A percentile compares a stretch with the other conserved stretches of the same genome.
Conservation (phyloP, 345 rosid genomes). For the Abelmoschus esculentus region DNA sequence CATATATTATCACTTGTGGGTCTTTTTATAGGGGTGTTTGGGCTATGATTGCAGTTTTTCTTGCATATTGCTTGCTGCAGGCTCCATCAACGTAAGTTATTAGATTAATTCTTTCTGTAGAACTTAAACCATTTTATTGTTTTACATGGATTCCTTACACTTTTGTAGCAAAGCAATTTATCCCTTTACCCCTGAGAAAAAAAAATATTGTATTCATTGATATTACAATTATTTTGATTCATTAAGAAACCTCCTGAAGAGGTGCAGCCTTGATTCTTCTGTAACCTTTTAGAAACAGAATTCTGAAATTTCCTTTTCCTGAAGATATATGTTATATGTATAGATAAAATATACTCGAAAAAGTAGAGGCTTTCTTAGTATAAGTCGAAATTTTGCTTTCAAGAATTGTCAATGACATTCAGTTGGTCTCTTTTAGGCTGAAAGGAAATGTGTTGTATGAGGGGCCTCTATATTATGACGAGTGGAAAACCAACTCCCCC, state of each 20-base stretch:
- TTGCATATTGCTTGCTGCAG: conserved; percentile 92
- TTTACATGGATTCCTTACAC: neutral
- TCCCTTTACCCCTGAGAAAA: neutral
- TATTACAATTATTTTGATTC: neutral
- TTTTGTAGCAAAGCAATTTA: neutral
- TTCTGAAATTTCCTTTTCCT: neutral
- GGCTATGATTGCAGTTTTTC: conserved; percentile 99
- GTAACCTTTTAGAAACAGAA: neutral
- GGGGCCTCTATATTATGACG: neutral
- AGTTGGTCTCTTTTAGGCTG: neutral
- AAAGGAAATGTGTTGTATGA: neutral
- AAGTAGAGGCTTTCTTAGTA: neutral
- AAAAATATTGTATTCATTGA: neutral
- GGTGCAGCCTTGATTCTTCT: neutral
- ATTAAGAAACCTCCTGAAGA: neutral
- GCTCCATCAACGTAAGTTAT: conserved; percentile 91
- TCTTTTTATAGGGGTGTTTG: conserved; percentile 71
- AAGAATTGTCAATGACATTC: neutral
- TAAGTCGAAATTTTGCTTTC: neutral
- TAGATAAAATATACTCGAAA: neutral
- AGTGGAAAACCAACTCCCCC: neutral
- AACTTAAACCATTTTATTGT: neutral
- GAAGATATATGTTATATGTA: neutral
- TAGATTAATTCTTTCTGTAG: neutral
- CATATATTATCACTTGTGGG: conserved; percentile 8